Evolutionary conservation across 176 grass and related monocot genomes (phyloP), one percentile per base, ranked within the genome.

Genomic region (Carex cristatella): DNA sequence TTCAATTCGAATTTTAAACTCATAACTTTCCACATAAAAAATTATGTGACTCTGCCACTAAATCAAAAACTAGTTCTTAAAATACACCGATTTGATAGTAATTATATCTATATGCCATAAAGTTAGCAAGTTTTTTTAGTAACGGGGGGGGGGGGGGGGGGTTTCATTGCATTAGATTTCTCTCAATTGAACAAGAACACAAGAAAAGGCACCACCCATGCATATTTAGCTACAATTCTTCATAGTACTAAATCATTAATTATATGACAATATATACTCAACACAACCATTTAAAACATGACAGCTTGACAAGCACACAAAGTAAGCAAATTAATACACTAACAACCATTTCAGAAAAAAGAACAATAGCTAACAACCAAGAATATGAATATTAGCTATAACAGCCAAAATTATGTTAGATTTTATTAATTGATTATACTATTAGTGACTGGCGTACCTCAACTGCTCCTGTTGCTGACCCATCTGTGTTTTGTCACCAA

Each of bases 371-470:
- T 78, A 78, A 56, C 74, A 57, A 83, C 81, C 48, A 83, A 66
- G 40, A 83, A 33, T 69, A 66, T 69, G 40, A 83, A 33, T 83
- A 66, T 83, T 69, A 53, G 81, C 11, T 55, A 64, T 81, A 81
- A 42, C 58, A 81, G 33, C 14, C 57, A 65, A 64, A 81, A 67
- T 68, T 12, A 69, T 66, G 19, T 4, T 0, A 46, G 8, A 44
- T n/a, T 46, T n/a, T 64, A 23, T 81, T 48, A 81, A 81, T 37
- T 27, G 16, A 63, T 38, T 12, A 13, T 32, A 8, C 35, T 42
- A 79, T 63, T 3, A 46, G 61, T 33, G 13, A 83, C 61, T 68
- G 40, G 80, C 12, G 1, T 67, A 49, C 61, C 42, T 54, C 38
- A 83, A 19, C 63, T 83, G 62, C 81, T 32, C 81, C 23, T 69